Conservation (phyloP, 345 rosid genomes). For the Linum trigynum region DNA sequence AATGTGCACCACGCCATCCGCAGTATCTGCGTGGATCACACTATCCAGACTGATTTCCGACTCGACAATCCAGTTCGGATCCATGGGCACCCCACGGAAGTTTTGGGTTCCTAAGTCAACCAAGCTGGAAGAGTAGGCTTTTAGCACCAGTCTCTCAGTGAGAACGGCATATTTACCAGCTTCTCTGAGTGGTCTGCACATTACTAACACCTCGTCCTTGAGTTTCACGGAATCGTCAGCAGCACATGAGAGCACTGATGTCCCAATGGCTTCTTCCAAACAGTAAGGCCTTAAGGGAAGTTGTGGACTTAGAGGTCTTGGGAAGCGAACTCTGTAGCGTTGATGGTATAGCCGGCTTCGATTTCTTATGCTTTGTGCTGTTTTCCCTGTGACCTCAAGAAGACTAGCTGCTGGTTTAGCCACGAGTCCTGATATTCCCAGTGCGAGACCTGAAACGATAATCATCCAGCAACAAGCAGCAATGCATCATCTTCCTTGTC, state of each 20-base stretch:
- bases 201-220: conserved; percentile 49
- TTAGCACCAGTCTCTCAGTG: conserved; percentile 52
- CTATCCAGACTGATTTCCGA: conserved; percentile 63
- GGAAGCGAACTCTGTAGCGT: conserved; percentile 56
- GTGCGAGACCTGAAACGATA: conserved; percentile 50
- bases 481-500: too few species aligned
- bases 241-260: conserved; percentile 47
- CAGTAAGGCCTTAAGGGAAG: conserved; percentile 76
- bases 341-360: conserved; percentile 57
- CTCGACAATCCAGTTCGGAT: conserved; percentile 64
- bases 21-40: conserved; percentile 53
- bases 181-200: conserved; percentile 65
- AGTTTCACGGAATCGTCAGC: conserved; percentile 50
- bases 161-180: conserved; percentile 59
- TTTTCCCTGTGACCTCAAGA: conserved; percentile 87
- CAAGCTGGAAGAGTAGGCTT: conserved; percentile 54
- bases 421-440: conserved; percentile 91
- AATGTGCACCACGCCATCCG: conserved; percentile 48
- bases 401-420: conserved; percentile 95
- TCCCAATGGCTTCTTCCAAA: conserved; percentile 89
- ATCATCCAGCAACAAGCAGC: conserved; percentile 8
- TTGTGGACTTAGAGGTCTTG: conserved; percentile 70
- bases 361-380: conserved; percentile 89
- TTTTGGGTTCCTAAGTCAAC: conserved; percentile 54
- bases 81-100: conserved; percentile 52